Percentiles rank a stretch among this genome's conserved stretches.
phyloP scores from a whole-genome alignment of 495 filamentous ascomycete genomes.

The Wilcoxina mikolae region DNA sequence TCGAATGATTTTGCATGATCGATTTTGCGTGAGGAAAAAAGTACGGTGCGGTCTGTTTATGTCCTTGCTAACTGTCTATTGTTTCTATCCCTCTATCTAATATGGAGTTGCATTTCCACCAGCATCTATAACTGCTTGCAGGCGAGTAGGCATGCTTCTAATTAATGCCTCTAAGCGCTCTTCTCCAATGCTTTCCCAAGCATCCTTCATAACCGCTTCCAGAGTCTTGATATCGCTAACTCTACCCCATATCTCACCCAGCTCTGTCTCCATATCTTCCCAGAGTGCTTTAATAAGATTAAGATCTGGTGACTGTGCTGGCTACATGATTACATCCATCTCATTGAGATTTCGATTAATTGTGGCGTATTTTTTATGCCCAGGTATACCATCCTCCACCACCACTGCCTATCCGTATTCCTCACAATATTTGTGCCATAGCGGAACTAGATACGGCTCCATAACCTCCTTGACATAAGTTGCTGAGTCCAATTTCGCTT shows the following conservation, averaged over 20 bases:
- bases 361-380: conserved; percentile 10
- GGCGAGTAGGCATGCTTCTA: conserved; percentile 8
- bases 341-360: neutral
- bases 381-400: conserved; percentile 10
- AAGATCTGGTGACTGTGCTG: conserved; percentile 11
- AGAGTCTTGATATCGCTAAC: neutral
- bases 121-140: conserved; percentile 7
- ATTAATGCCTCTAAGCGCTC: conserved; percentile 4
- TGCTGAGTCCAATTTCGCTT: conserved; percentile 10
- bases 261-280: conserved; percentile 9
- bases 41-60: too few species aligned
- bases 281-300: conserved; percentile 16
- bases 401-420: conserved; percentile 11
- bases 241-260: conserved; percentile 5
- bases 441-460: conserved; percentile 10
- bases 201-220: neutral
- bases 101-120: conserved; percentile 6
- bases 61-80: too few species aligned
- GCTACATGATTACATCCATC: neutral
- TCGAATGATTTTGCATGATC: too few species aligned
- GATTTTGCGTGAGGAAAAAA: too few species aligned
- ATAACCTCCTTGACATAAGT: conserved; percentile 5
- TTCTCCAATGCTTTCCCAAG: neutral
- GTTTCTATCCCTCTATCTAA: neutral
- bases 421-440: conserved; percentile 13